A percentile compares a stretch with the other conserved stretches of the same genome.
Conservation (phyloP, 2,329 filamentous ascomycete genomes). For the Xylariaceae sp. region DNA sequence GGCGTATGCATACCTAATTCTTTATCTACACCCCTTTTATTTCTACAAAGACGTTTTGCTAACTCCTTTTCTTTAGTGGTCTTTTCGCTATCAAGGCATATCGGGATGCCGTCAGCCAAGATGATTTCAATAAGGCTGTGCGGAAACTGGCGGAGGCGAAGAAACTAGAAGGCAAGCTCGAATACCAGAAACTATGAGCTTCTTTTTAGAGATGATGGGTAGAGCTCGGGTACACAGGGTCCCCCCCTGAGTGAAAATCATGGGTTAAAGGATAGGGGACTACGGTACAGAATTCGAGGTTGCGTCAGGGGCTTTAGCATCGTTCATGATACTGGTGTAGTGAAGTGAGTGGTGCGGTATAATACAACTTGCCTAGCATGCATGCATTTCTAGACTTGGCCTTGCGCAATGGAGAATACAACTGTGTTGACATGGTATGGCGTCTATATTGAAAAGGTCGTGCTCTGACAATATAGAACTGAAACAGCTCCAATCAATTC, state of each 20-base stretch:
- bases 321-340: too few relatives aligned
- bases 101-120: slow-evolving; percentile 90
- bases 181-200: slow-evolving; percentile 86
- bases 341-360: too few relatives aligned
- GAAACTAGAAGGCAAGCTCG: slow-evolving; percentile 97
- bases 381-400: too few relatives aligned
- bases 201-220: neutral
- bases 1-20: slow-evolving; percentile 63
- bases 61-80: slow-evolving; percentile 51
- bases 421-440: too few relatives aligned
- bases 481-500: too few relatives aligned
- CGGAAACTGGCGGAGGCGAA: slow-evolving; percentile 95
- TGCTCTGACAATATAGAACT: too few relatives aligned
- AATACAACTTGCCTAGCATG: too few relatives aligned
- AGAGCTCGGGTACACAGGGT: neutral
- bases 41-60: slow-evolving; percentile 25
- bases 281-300: too few relatives aligned
- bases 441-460: too few relatives aligned
- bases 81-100: slow-evolving; percentile 99
- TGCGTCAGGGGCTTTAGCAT: too few relatives aligned
- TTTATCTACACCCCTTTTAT: neutral
- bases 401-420: too few relatives aligned
- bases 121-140: slow-evolving; percentile 99
- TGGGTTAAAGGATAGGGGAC: neutral
- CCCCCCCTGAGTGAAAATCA: neutral